Percentiles rank a stretch among this genome's conserved stretches.
These are phyloP conservation scores for Strombidium stylifer DNA, from an alignment of 73 alveolate species.

Conservation along the genomic window DNA sequence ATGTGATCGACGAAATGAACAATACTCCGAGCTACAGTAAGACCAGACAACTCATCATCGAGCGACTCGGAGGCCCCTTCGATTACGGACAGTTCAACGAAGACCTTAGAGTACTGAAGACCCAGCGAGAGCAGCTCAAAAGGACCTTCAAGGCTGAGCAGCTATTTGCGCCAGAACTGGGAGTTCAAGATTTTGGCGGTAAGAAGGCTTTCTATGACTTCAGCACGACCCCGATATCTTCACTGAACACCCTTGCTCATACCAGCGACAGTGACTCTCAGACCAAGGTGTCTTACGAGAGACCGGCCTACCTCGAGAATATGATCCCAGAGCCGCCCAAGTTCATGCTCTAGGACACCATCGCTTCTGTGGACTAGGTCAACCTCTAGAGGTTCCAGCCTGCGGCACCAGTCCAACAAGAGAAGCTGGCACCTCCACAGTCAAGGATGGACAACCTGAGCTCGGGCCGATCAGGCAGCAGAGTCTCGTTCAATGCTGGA, in stretches of 20 bases:
- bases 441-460: background rate
- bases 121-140: constrained; percentile 16
- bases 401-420: background rate
- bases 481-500: too few species aligned
- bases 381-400: background rate
- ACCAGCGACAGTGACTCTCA: background rate
- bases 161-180: constrained; percentile 16
- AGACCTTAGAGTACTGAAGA: constrained; percentile 23
- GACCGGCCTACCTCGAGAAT: background rate
- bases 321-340: background rate
- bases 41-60: constrained; percentile 45
- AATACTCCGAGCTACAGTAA: constrained; percentile 8
- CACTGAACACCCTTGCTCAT: background rate
- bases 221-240: constrained; percentile 26
- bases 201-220: constrained; percentile 19
- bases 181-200: constrained; percentile 1
- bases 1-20: background rate
- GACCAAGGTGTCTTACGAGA: background rate
- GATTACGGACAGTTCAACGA: constrained; percentile 29
- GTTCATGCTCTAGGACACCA: too few species aligned
- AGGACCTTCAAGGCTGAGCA: constrained; percentile 19
- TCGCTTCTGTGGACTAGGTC: background rate
- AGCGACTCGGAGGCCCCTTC: constrained; percentile 51
- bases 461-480: too few species aligned
- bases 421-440: background rate